Percentiles rank a stretch among this genome's conserved stretches.
Evolutionary conservation across 257 asterid genomes (phyloP).

Genomic region (Petunia secreta): DNA sequence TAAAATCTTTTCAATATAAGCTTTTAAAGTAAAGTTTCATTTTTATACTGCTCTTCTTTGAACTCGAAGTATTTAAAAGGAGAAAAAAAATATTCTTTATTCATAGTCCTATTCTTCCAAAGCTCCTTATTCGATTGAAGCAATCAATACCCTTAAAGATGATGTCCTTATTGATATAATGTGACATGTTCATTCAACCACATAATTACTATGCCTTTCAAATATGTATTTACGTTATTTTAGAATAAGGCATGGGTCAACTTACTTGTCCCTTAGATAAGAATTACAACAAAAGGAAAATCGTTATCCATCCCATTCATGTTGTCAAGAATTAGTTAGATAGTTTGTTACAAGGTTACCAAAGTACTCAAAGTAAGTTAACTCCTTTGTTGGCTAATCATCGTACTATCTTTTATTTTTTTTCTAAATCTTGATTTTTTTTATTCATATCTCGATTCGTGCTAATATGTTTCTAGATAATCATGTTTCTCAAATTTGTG

Average conservation of each 20-base stretch:
- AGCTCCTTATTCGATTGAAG: neutral
- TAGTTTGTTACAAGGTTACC: constrained; percentile 8
- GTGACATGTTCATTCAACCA: neutral
- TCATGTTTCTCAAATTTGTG: neutral
- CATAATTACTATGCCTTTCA: neutral
- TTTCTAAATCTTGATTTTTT: neutral
- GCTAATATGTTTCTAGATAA: neutral
- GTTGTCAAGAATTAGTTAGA: constrained; percentile 13
- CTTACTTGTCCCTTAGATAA: constrained; percentile 17
- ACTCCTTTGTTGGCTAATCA: neutral
- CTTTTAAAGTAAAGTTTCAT: neutral
- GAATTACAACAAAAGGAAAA: constrained; percentile 2
- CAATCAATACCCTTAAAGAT: neutral
- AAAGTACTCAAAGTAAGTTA: constrained; percentile 4
- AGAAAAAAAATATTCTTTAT: neutral
- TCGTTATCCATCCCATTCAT: constrained; percentile 17
- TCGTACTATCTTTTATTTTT: neutral
- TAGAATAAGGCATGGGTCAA: constrained; percentile 14
- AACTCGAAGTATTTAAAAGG: too few relatives aligned
- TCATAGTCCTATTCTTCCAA: neutral
- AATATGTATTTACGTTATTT: too few relatives aligned
- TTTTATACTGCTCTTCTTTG: neutral
- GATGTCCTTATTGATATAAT: neutral
- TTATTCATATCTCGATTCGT: neutral
- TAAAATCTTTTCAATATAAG: too few relatives aligned